Evolutionary conservation across 768 basidiomycete genomes (phyloP), one percentile per base, ranked within the genome.

Genomic region (Trametes gibbosa): DNA sequence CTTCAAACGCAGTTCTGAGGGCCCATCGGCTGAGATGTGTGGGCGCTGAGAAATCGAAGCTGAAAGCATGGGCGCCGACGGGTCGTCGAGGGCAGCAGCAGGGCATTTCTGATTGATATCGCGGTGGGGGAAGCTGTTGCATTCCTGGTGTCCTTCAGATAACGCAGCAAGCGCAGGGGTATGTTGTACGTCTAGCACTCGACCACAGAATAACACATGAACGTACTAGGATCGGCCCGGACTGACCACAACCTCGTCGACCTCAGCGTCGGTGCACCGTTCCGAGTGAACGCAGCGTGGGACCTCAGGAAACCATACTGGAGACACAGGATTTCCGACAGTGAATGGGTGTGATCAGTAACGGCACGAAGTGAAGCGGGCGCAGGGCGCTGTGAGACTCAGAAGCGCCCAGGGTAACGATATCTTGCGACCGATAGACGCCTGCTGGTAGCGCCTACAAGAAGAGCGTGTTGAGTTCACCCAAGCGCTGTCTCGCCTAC

Each of bases 21-120:
- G n/a, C n/a, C n/a, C n/a, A n/a, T n/a, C n/a, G n/a, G n/a, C n/a
- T n/a, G n/a, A n/a, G n/a, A n/a, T n/a, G n/a, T n/a, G n/a, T n/a
- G n/a, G 49, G 23, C 40, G 41, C 56, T 50, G 56, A 50, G 48
- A 45, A 17, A 29, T 14, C 10, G 49, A 41, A 34, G 46, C 42
- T 24, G 5, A 2, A 13, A 43, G 16, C 37, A 24, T 37, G 50
- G 45, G 46, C 47, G 50, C 40, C 27, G 14, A 16, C 12, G 34
- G 17, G 17, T 29, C 19, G 10, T 12, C 24, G 23, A n/a, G 27
- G 27, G 3, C 41, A 17, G 29, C n/a, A 32, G 52, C 42, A 24
- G 6, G 42, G 23, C 37, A 46, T 14, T 58, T 53, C 58, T 59
- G 58, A 59, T 59, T 53, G 58, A 53, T 59, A 51, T 29, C 25